Base-by-base conservation (phyloP, 768 basidiomycete species). In the Suillus plorans region DNA sequence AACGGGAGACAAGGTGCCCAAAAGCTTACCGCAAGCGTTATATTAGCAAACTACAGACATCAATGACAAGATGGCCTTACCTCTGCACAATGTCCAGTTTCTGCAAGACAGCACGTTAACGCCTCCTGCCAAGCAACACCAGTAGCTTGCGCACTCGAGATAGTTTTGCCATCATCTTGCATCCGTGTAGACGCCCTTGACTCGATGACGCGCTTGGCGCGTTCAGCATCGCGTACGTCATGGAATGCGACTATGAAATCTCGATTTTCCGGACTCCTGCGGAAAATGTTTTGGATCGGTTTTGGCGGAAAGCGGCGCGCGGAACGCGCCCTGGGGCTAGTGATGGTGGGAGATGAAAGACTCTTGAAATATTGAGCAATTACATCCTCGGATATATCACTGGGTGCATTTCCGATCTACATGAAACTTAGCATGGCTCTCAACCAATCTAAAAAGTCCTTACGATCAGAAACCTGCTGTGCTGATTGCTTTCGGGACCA, bases 211-310 rank as follows among this genome's bases (percentile, higher is more conserved):
- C 68, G 70, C 58, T 81, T 80, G 36, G 85, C 85, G 7, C 78
- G 79, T 47, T 78, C 78, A 3, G 87, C 84, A 58, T 87, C 77
- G 60, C 88, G 82, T 52, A 83, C 72, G 67, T 91, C 88, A 73
- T 82, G 85, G 67, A 90, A 89, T 8, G 86, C 83, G 65, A 89
- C 79, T 53, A 89, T 76, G 50, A 84, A 75, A 8, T 87, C 87
- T 44, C 84, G 78, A 12, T 79, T 78, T 58, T 79, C 77, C 60
- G 83, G 83, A 66, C 81, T 82, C 41, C 82, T 81, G 42, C 82
- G 80, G 67, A 84, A 85, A 59, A 89, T 81, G 10, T 86, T 86
- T 70, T 87, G 86, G 63, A 90, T 81, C 57, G 73, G 72, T 42
- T 72, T 71, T 20, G 67, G 62, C 7, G 69, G 16, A 64, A 57